Percentiles rank a stretch among this genome's conserved stretches.
Conservation (phyloP, 805 yeast species). For the Yamadazyma nakazawae region DNA sequence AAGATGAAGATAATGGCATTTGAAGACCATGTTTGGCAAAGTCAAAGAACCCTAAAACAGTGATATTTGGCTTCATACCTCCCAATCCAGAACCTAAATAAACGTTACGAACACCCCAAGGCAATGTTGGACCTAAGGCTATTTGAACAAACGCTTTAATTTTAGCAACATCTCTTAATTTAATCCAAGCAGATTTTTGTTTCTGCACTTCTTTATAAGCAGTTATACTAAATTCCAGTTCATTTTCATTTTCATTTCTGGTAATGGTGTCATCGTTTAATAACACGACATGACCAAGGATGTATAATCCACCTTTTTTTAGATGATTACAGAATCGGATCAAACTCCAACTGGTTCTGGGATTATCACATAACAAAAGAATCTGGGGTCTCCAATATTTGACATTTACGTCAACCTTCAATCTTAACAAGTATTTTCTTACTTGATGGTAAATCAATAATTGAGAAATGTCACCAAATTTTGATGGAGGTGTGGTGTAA, state of each 20-base stretch:
- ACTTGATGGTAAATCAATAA: slow-evolving; percentile 94
- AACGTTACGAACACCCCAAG: slow-evolving; percentile 95
- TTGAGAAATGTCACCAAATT: slow-evolving; percentile 98
- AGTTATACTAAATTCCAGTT: slow-evolving; percentile 29
- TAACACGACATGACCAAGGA: slow-evolving; percentile 87
- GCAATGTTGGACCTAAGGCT: slow-evolving; percentile 78
- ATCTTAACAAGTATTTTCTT: slow-evolving; percentile 77
- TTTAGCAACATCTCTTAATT: slow-evolving; percentile 69
- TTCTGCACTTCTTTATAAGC: slow-evolving; percentile 65
- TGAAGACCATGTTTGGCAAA: slow-evolving; percentile 41
- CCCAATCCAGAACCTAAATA: slow-evolving; percentile 95
- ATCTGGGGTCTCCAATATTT: slow-evolving; percentile 99
- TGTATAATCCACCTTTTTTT: slow-evolving; percentile 92
- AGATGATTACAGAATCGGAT: slow-evolving; percentile 90
- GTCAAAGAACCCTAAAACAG: slow-evolving; percentile 88
- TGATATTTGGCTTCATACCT: slow-evolving; percentile 95
- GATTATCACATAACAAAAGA: slow-evolving; percentile 81
- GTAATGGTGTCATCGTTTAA: slow-evolving; percentile 37
- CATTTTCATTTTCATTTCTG: slow-evolving; percentile 43
- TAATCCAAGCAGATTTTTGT: slow-evolving; percentile 80
- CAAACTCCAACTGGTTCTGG: slow-evolving; percentile 87
- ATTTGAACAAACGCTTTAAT: slow-evolving; percentile 94
- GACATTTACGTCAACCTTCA: slow-evolving; percentile 83
- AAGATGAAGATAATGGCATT: slow-evolving; percentile 22
- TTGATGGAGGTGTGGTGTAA: slow-evolving; percentile 88